Conservation (phyloP, 2,329 filamentous ascomycete species). For the Pestalotiopsis fici region DNA sequence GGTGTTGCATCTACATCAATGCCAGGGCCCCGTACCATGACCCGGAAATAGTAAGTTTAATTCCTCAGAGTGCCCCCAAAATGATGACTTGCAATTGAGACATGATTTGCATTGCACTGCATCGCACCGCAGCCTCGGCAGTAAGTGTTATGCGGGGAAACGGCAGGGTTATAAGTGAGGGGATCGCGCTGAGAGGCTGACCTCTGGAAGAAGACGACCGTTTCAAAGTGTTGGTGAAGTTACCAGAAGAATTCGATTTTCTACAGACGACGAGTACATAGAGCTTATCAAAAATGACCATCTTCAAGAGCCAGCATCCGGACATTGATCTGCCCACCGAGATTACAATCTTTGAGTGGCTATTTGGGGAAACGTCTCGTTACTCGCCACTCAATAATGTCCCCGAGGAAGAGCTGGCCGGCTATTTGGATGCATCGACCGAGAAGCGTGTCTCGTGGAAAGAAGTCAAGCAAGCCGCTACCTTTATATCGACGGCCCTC, state of each 20-base stretch:
- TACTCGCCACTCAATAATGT: conserved; percentile 21
- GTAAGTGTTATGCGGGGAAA: background rate
- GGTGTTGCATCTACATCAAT: too few species aligned
- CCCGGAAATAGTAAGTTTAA: background rate
- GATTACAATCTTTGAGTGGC: conserved; percentile 25
- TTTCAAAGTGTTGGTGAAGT: background rate
- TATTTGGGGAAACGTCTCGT: conserved; percentile 20
- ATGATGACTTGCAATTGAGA: background rate
- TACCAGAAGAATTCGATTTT: background rate
- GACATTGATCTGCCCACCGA: conserved; percentile 9
- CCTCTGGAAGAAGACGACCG: background rate
- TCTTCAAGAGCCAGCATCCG: background rate
- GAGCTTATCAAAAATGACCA: background rate
- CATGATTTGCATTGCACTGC: background rate
- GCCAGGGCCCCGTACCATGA: too few species aligned
- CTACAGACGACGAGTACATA: background rate
- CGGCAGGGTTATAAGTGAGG: conserved; percentile 4
- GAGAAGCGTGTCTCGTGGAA: conserved; percentile 58
- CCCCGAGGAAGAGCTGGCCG: conserved; percentile 21
- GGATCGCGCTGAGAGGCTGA: background rate
- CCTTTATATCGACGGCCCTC: conserved; percentile 61
- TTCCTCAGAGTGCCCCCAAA: background rate
- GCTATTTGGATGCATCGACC: conserved; percentile 51
- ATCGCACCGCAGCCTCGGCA: conserved; percentile 1
- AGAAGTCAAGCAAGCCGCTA: conserved; percentile 59